phyloP scores from a whole-genome alignment of 768 basidiomycete genomes.

The Lentinus brumalis region DNA sequence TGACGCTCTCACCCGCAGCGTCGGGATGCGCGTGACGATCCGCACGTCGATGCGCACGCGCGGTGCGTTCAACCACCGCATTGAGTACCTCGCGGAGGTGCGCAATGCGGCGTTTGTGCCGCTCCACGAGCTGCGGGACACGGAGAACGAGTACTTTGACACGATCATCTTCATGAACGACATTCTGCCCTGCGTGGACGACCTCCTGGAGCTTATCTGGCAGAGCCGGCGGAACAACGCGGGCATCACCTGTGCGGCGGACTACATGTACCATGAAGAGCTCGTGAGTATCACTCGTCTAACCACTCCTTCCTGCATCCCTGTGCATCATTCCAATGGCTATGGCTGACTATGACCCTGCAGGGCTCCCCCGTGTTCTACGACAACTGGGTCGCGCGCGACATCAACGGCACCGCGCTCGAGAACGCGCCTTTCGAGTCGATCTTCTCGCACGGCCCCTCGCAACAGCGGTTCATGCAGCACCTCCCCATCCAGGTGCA shows the following conservation, averaged over 20 bases:
- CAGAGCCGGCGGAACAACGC: slow-evolving; percentile 93
- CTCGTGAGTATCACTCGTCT: slow-evolving; percentile 52
- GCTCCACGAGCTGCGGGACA: slow-evolving; percentile 88
- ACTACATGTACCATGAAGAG: slow-evolving; percentile 99
- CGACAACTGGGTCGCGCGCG: slow-evolving; percentile 97
- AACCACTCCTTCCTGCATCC: not conserved
- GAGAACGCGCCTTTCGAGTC: slow-evolving; percentile 97
- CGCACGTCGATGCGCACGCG: slow-evolving; percentile 90
- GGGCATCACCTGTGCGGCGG: slow-evolving; percentile 96
- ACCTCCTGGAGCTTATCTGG: slow-evolving; percentile 96
- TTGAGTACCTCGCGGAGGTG: slow-evolving; percentile 99
- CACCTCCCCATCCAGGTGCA: slow-evolving; percentile 97
- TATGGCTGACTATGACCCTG: not conserved
- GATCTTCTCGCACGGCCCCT: slow-evolving; percentile 85
- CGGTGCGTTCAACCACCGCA: slow-evolving; percentile 97
- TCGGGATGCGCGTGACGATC: slow-evolving; percentile 92
- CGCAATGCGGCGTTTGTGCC: slow-evolving; percentile 97
- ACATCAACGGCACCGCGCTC: slow-evolving; percentile 97
- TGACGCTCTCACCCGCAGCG: slow-evolving; percentile 85
- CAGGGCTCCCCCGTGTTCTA: slow-evolving; percentile 91
- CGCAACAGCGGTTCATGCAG: slow-evolving; percentile 79
- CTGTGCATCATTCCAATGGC: not conserved
- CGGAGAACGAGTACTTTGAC: slow-evolving; percentile 94
- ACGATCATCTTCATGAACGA: slow-evolving; percentile 99
- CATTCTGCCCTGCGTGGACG: slow-evolving; percentile 96